Evolutionary conservation across 2,329 filamentous ascomycete species (phyloP), one percentile per base, ranked within the genome.

Genomic region (Arthrobotrys megalospora): DNA sequence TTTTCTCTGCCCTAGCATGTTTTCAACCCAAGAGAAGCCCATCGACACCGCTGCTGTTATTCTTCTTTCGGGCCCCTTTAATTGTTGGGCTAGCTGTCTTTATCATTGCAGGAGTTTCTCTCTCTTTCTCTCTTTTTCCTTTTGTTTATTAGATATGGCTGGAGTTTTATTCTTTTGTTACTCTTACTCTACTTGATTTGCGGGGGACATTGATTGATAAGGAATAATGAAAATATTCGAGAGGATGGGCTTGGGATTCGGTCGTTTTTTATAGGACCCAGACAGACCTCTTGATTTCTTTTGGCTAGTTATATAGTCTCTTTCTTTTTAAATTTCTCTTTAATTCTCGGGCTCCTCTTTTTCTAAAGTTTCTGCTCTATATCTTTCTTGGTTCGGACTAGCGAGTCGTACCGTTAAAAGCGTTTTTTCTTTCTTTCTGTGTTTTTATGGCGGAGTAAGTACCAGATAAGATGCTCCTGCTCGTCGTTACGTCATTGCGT

Each of bases 51-150:
- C 52, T 28, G 14, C 24, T 55, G 45, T 21, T 21, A 41, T 36
- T 36, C 12, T 62, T 62, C 28, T 5, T 43, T 34, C 21, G 11
- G 11, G 28, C 45, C 28, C 5, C 16, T 36, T 34, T 45, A 28
- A 43, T 45, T 47, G 24, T 8, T 47, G 38, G 36, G 19, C 64
- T 21, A 28, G 21, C 34, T 45, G 32, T 60, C 38, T 28, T 69
- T 67, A 43, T 60, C 72, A 76, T 76, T 69, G 72, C 64, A 24
- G 72, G 72, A 76, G 72, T 75, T 69, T 58, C 32, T 36, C 34
- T 65, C 14, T 48, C 16, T 66, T 66, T 28, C 8, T 43, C 14
- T 66, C 41, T 24, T 4, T 52, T 21, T 52, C 12, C n/a, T 63
- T 76, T 47, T 63, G 45, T 64, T 64, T 48, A 76, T 34, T 76